Base-by-base conservation (phyloP, 768 basidiomycete genomes). In the Suillus fuscotomentosus region DNA sequence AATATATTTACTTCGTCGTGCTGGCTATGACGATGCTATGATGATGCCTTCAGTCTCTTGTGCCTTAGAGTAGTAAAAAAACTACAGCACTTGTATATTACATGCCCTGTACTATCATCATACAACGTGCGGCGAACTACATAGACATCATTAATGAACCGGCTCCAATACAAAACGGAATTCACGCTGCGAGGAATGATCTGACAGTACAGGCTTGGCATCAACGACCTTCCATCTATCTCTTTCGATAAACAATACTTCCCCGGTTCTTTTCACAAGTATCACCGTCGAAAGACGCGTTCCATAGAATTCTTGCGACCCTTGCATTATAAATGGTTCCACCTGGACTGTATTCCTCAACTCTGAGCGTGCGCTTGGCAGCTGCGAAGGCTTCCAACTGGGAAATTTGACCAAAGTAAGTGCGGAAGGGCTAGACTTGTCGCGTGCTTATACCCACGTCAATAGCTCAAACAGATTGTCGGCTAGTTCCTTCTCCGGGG, bases 211-310 rank as follows among this genome's bases (percentile, higher is more conserved):
- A 7, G 79, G 77, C 65, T 70, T 71, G 24, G 80, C 86, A 36
- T 82, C 76, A 48, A 67, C 75, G 61, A 85, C 69, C 60, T 70
- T 73, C 88, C 88, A 93, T 34, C 86, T 79, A 70, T 94, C 91
- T 54, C 89, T 78, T 73, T 94, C 92, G 53, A 89, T 78, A 69
- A 92, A 93, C 20, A 85, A 63, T 10, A 84, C 90, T 51, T 81
- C 74, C 34, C 90, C 88, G 60, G 81, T 80, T 65, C 82, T 83
- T 63, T 80, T 80, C 22, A 94, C 78, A 63, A 94, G 82, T 59
- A 94, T 71, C 47, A 91, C 84, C 3, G 89, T 92, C 50, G 92
- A 84, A 60, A 90, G 74, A 17, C 92, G 88, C 41, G 92, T 94
- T 51, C 84, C 92, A 70, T 91, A 92, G 65, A 71, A 72, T 31